Evolutionary conservation across 805 yeast species (phyloP).

Genomic region (Lipomyces sp.): DNA sequence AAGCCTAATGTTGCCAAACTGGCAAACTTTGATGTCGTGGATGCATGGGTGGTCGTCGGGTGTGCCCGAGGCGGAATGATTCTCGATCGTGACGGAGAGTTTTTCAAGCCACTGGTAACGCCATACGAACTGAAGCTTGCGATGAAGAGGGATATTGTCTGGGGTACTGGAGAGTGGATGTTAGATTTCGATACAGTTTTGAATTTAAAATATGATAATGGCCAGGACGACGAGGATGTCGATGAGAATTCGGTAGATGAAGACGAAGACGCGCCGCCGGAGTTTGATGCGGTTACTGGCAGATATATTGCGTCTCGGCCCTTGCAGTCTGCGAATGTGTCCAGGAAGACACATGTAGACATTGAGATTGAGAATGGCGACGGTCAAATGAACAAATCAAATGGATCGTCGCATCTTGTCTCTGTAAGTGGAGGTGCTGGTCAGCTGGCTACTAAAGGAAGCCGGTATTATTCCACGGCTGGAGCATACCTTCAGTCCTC

Average conservation of each 20-base stretch:
- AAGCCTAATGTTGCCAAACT: slow-evolving; percentile 96
- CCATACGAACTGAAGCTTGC: slow-evolving; percentile 91
- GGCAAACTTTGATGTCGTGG: slow-evolving; percentile 94
- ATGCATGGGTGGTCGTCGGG: slow-evolving; percentile 92
- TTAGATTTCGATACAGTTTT: slow-evolving; percentile 72
- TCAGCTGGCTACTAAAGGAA: slow-evolving; percentile 64
- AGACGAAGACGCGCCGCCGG: slow-evolving; percentile 61
- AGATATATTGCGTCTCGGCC: slow-evolving; percentile 74
- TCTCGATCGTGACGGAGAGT: slow-evolving; percentile 76
- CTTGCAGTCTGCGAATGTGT: slow-evolving; percentile 44
- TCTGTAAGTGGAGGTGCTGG: slow-evolving; percentile 51
- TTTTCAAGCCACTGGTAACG: slow-evolving; percentile 87
- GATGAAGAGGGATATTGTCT: slow-evolving; percentile 69
- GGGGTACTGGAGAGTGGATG: slow-evolving; percentile 91
- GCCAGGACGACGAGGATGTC: slow-evolving; percentile 38
- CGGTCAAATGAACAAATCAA: slow-evolving; percentile 16
- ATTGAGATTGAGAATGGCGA: slow-evolving; percentile 53
- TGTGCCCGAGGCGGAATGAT: slow-evolving; percentile 94
- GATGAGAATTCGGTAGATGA: slow-evolving; percentile 46
- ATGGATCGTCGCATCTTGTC: slow-evolving; percentile 22
- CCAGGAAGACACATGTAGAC: slow-evolving; percentile 67
- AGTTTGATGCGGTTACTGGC: slow-evolving; percentile 89
- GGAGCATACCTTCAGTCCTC: slow-evolving; percentile 74
- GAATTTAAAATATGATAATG: slow-evolving; percentile 39
- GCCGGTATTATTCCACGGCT: slow-evolving; percentile 79